Evolutionary conservation across 176 grass and related monocot species (phyloP), one percentile per base, ranked within the genome.

Genomic region (Eragrostis curvula): DNA sequence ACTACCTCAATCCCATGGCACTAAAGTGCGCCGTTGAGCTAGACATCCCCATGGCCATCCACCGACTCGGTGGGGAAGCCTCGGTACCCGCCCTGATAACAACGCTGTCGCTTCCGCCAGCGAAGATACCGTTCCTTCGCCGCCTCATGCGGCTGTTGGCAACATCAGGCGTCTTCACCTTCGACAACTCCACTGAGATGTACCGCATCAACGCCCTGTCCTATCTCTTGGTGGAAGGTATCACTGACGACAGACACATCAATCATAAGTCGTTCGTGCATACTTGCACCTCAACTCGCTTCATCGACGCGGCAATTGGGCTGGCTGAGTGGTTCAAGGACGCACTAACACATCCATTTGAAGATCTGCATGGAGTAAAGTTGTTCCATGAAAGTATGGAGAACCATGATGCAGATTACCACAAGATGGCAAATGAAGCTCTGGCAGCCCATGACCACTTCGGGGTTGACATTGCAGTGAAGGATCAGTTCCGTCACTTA

Each of bases 61-160:
- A 50, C 23, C 40, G 41, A 14, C 63, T 78, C 28, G 88, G 88
- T 66, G 21, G 80, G 15, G 21, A 65, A 27, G 44, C 77, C 14
- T 56, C 83, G 8, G 30, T 86, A 9, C 25, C 52, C 16, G 55
- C 68, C 27, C 46, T 89, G 2, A 50, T 56, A n/a, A 9, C 78
- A 6, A 29, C 77, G 17, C 65, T 90, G 9, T 72, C 78, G 7
- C 42, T 71, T 12, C 65, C 81, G 17, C 1, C 53, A 7, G 12
- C 43, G 21, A 71, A 45, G 36, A 27, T 60, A 29, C 46, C 42
- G 8, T 48, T 25, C 64, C 79, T 86, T 16, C 14, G 25, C n/a
- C 83, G 83, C 46, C 56, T 90, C 5, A 77, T 90, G 83, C 83
- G 83, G 70, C 6, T 78, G 12, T 60, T 90, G n/a, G 75, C 56